phyloP scores from a whole-genome alignment of 257 asterid species.

The Dorcoceras hygrometricum region DNA sequence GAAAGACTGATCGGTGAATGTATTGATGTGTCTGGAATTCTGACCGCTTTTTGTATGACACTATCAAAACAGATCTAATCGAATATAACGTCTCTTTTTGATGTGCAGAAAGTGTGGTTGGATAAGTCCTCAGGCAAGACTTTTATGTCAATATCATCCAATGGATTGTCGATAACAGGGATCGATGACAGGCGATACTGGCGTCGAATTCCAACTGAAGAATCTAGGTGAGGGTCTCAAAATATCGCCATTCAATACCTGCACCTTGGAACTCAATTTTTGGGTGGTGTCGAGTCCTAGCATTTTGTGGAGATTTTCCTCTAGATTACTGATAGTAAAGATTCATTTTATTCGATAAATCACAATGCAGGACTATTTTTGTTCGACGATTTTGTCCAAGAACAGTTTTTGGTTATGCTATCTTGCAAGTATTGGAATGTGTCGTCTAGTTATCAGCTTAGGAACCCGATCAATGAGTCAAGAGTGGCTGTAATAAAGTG shows the following conservation, averaged over 20 bases:
- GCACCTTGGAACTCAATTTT: neutral
- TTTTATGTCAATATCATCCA: constrained; percentile 70
- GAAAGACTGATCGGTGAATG: neutral
- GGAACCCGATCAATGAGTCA: too few species aligned
- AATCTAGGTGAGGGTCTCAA: constrained; percentile 65
- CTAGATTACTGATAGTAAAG: too few species aligned
- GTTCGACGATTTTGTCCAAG: too few species aligned
- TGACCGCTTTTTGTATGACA: neutral
- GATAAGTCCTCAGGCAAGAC: constrained; percentile 67
- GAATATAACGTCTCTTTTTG: neutral
- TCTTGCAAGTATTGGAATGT: too few species aligned
- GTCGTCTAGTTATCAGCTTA: too few species aligned
- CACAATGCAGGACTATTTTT: too few species aligned
- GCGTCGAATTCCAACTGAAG: constrained; percentile 80
- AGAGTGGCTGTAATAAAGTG: neutral
- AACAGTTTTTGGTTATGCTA: too few species aligned
- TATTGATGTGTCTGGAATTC: neutral
- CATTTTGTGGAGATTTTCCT: too few species aligned
- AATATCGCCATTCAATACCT: neutral
- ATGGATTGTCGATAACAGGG: constrained; percentile 76
- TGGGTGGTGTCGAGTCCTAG: neutral
- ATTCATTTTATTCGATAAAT: neutral
- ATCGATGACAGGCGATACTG: constrained; percentile 92
- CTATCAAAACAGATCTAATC: too few species aligned
- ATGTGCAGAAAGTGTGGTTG: constrained; percentile 79